phyloP scores from a whole-genome alignment of 208 protist species.

The Trypanosoma congolense region DNA sequence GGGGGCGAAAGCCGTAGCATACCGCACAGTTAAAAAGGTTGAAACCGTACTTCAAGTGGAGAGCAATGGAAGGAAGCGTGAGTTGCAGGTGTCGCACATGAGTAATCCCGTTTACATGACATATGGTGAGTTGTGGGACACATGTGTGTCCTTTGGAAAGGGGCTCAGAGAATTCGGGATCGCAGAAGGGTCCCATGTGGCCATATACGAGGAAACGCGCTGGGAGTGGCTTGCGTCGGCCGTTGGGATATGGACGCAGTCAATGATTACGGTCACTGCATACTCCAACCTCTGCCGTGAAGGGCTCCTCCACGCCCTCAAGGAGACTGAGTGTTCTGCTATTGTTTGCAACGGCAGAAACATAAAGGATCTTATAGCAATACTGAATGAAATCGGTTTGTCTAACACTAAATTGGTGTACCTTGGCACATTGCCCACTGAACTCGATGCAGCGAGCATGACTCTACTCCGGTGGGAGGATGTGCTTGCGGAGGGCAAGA shows the following conservation, averaged over 20 bases:
- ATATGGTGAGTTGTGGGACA: slow-evolving; percentile 35
- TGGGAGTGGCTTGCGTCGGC: slow-evolving; percentile 72
- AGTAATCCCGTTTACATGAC: slow-evolving; percentile 22
- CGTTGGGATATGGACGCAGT: slow-evolving; percentile 64
- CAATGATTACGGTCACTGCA: slow-evolving; percentile 57
- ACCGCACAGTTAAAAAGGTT: slow-evolving; percentile 41
- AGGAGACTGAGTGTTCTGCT: slow-evolving; percentile 55
- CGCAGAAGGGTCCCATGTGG: slow-evolving; percentile 28
- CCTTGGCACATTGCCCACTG: slow-evolving; percentile 35
- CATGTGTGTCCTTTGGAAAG: slow-evolving; percentile 39
- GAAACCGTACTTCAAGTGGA: slow-evolving; percentile 48
- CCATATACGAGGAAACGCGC: slow-evolving; percentile 77
- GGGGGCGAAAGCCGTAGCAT: slow-evolving; percentile 37
- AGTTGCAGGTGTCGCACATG: slow-evolving; percentile 48
- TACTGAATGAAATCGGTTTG: slow-evolving; percentile 35
- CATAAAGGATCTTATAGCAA: slow-evolving; percentile 37
- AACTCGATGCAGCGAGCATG: slow-evolving; percentile 14
- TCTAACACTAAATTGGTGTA: slow-evolving; percentile 50
- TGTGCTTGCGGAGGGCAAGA: slow-evolving; percentile 34
- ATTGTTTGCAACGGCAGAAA: slow-evolving; percentile 68
- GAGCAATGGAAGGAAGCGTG: slow-evolving; percentile 31
- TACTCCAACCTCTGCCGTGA: slow-evolving; percentile 84
- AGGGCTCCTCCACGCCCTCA: slow-evolving; percentile 54
- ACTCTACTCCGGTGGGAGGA: slow-evolving; percentile 42
- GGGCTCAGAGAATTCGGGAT: slow-evolving; percentile 48